Evolutionary conservation across 2,329 filamentous ascomycete genomes (phyloP), one percentile per base, ranked within the genome.

Genomic region (Claviceps africana): DNA sequence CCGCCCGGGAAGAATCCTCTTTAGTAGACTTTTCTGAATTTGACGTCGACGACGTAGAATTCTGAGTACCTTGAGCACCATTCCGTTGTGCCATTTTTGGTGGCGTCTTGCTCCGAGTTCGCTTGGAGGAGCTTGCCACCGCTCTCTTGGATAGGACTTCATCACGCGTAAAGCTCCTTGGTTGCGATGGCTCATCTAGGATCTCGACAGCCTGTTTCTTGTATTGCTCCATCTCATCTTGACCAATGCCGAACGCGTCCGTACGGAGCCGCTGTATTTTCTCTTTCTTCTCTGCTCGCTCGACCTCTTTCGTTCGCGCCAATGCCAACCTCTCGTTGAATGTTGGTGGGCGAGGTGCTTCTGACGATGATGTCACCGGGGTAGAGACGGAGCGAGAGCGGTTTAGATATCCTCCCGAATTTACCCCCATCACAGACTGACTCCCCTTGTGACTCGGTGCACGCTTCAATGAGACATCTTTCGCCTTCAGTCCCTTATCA

Each of bases 311-410:
- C 1, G 65, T 69, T 56, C 81, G 79, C 39, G 82, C 83, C 48
- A 86, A 81, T 1, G 86, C 83, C 55, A 98, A 78, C 47, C 90
- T 77, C 66, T 97, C 89, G 62, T 86, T 95, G 67, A 97, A 98
- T 51, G 81, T 79, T 53, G 72, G 60, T 4, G 76, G 72, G 21
- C 72, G 69, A 11, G 67, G 58, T 10, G 66, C 57, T 9, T 65
- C 65, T 4, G 60, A 58, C 5, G 60, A 58, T 7, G 60, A 55
- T 31, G 56, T 22, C 22, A 58, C 56, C 15, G 57, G 55, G 4
- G 62, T 64, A 8, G 63, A 63, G 3, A 68, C 63, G 3, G 72
- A 71, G 50, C 67, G 69, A 15, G 73, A 63, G 55, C 71, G 68
- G 54, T 71, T 69, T 43, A 79, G 58, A 57, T 72, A 75, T 10